phyloP scores from a whole-genome alignment of 805 yeast genomes.

The Ogataea ganodermae region DNA sequence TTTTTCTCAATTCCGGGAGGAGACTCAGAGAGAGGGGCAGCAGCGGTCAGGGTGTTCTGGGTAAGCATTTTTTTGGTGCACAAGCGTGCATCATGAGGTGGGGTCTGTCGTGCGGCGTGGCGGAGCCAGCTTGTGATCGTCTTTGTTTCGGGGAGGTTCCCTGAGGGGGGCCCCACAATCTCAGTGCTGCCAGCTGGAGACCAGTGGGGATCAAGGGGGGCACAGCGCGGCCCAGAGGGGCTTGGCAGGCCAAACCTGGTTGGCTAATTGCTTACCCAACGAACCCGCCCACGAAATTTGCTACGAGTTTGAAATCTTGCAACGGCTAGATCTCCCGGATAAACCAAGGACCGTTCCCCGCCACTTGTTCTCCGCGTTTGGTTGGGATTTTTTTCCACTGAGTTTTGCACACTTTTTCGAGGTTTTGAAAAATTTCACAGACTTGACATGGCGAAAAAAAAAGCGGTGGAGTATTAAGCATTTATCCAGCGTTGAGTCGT shows the following conservation, averaged over 20 bases:
- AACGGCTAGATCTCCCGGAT: not conserved
- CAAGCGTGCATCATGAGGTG: no score
- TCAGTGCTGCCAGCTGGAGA: no score
- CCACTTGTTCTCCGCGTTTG: not conserved
- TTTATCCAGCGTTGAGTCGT: constrained; percentile 1
- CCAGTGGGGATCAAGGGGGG: no score
- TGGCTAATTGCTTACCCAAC: no score
- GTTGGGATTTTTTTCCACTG: not conserved
- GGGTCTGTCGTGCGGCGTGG: no score
- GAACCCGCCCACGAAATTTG: no score
- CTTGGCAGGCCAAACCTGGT: no score
- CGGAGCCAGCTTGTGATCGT: no score
- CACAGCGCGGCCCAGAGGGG: no score
- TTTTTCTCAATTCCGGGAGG: not conserved
- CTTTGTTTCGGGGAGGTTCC: no score
- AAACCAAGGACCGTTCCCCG: constrained; percentile 1
- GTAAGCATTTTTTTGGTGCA: not conserved
- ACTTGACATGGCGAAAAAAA: not conserved
- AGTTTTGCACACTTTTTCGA: not conserved
- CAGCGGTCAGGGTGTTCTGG: not conserved
- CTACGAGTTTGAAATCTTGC: no score
- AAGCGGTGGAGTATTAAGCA: not conserved
- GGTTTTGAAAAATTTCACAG: not conserved
- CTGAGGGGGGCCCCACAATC: no score
- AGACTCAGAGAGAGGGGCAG: not conserved